A percentile compares a stretch with the other conserved stretches of the same genome.
Evolutionary conservation across 371 early-diverging fungal genomes (phyloP).

Genomic region (Fennellomyces sp.): DNA sequence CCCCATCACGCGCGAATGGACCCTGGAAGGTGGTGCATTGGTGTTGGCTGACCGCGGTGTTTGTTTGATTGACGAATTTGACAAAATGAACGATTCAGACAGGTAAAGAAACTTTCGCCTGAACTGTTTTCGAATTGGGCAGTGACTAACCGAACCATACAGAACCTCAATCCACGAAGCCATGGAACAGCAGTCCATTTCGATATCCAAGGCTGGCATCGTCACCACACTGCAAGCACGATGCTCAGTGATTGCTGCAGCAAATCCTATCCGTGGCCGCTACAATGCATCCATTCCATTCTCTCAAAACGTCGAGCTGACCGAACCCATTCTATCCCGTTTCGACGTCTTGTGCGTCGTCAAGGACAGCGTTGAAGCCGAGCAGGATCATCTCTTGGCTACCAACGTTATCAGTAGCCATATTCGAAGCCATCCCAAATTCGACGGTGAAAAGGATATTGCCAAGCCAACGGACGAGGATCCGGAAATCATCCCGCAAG

Average conservation of each 20-base stretch:
- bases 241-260: slow-evolving; percentile 90
- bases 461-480: slow-evolving; percentile 44
- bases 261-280: slow-evolving; percentile 97
- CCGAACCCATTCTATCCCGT: slow-evolving; percentile 98
- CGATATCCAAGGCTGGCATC: slow-evolving; percentile 93
- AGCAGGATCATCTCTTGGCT: slow-evolving; percentile 91
- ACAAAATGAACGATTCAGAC: slow-evolving; percentile 92
- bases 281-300: slow-evolving; percentile 97
- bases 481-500: slow-evolving; percentile 79
- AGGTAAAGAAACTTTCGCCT: slow-evolving; percentile 33
- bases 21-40: slow-evolving; percentile 99
- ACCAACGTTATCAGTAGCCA: slow-evolving; percentile 95
- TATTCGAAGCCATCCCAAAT: slow-evolving; percentile 84
- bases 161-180: slow-evolving; percentile 94
- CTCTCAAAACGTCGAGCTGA: slow-evolving; percentile 98
- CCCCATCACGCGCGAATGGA: slow-evolving; percentile 98
- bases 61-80: slow-evolving; percentile 96
- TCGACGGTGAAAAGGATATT: slow-evolving; percentile 37
- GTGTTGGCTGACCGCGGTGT: slow-evolving; percentile 92
- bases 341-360: slow-evolving; percentile 99
- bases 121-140: slow-evolving; percentile 1
- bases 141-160: neutral
- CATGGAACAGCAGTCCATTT: slow-evolving; percentile 97
- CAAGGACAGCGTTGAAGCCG: slow-evolving; percentile 90
- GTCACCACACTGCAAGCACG: slow-evolving; percentile 93